Evolutionary conservation across 2,329 filamentous ascomycete genomes (phyloP).

Genomic region (Fusarium veterinarium): DNA sequence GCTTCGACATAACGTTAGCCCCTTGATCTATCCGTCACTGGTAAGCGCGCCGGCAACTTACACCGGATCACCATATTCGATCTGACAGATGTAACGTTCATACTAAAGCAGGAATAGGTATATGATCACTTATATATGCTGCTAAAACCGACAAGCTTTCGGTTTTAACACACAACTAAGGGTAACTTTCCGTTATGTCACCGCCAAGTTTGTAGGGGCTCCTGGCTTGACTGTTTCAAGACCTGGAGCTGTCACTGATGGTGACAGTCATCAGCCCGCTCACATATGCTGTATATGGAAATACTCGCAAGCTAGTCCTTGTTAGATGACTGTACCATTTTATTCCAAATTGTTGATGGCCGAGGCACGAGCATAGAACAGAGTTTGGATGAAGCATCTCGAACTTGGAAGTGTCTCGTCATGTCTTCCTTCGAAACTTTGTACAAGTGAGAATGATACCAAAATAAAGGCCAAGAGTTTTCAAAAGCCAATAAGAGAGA

Average conservation of each 20-base stretch:
- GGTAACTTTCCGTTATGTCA: background rate
- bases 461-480: background rate
- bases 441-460: background rate
- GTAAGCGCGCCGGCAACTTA: conserved; percentile 21
- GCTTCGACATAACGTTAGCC: conserved; percentile 21
- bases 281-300: background rate
- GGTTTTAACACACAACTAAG: background rate
- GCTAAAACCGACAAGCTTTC: conserved; percentile 10
- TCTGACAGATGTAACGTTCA: conserved; percentile 13
- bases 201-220: background rate
- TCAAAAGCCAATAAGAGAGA: background rate
- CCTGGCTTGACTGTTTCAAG: background rate
- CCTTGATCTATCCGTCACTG: conserved; percentile 1
- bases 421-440: background rate
- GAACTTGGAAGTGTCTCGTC: background rate
- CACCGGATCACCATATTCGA: conserved; percentile 13
- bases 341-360: background rate
- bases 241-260: background rate
- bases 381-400: background rate
- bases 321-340: background rate
- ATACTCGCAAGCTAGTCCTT: conserved; percentile 5
- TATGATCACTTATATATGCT: background rate
- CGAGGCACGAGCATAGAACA: background rate
- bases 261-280: background rate
- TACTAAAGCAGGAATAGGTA: conserved; percentile 11